Conservation (phyloP, 805 yeast species). For the Metschnikowia reukaufii region DNA sequence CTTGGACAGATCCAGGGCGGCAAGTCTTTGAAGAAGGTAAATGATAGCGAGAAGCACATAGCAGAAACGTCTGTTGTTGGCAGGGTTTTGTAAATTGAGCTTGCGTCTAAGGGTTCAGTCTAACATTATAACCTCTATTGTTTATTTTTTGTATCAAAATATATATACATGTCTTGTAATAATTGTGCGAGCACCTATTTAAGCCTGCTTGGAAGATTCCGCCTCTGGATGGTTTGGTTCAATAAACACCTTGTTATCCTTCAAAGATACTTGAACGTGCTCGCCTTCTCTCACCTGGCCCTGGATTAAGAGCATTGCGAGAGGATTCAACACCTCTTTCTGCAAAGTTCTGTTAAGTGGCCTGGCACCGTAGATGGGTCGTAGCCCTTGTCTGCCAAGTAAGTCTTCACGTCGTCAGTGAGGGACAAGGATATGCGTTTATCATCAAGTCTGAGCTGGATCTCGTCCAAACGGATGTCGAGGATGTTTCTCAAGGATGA, state of each 20-base stretch:
- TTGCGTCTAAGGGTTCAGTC: background rate
- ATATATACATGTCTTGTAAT: background rate
- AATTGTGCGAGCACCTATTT: background rate
- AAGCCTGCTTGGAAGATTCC: background rate
- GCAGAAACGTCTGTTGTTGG: constrained; percentile 51
- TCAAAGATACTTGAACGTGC: constrained; percentile 28
- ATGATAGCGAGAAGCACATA: constrained; percentile 46
- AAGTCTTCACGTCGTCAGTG: constrained; percentile 63
- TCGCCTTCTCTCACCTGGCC: constrained; percentile 61
- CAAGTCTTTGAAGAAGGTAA: constrained; percentile 49
- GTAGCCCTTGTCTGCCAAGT: constrained; percentile 84
- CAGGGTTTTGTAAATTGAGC: constrained; percentile 41
- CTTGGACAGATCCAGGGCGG: constrained; percentile 61
- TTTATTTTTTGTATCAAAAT: background rate
- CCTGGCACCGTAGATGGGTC: constrained; percentile 94
- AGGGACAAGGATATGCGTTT: constrained; percentile 67
- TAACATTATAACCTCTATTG: background rate
- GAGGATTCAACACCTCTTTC: constrained; percentile 79
- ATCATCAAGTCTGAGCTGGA: constrained; percentile 72
- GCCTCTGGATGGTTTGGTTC: constrained; percentile 34
- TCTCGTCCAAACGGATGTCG: constrained; percentile 79
- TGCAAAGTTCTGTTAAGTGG: constrained; percentile 91
- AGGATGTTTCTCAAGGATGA: constrained; percentile 74
- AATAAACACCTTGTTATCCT: constrained; percentile 27
- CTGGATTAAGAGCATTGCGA: constrained; percentile 75